These are phyloP conservation scores for Colletotrichum sp. DNA, from an alignment of 2,329 filamentous ascomycete genomes.

Conservation along the genomic window DNA sequence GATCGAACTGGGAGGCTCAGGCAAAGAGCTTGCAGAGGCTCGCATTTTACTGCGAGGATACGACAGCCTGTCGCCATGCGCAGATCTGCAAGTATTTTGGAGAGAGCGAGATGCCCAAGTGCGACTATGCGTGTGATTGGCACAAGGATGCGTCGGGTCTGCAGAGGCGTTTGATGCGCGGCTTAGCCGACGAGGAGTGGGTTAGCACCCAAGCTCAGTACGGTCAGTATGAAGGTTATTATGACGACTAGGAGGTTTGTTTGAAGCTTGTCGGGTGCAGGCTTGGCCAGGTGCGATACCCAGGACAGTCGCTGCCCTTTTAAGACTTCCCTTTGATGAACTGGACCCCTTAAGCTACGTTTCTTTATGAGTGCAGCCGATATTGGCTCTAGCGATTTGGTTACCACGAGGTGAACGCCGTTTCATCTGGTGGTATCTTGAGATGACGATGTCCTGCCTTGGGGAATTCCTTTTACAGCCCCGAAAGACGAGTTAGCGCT, in stretches of 20 bases:
- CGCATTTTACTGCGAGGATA: constrained; percentile 82
- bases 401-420: neutral
- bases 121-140: constrained; percentile 79
- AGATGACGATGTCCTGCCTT: neutral
- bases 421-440: neutral
- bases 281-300: neutral
- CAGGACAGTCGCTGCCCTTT: neutral
- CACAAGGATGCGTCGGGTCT: constrained; percentile 71
- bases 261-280: neutral
- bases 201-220: constrained; percentile 67
- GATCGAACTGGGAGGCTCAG: constrained; percentile 52
- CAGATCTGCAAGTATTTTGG: constrained; percentile 81
- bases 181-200: constrained; percentile 65
- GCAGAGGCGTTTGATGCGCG: constrained; percentile 59
- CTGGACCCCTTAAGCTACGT: neutral
- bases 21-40: constrained; percentile 70
- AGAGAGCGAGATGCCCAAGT: constrained; percentile 62
- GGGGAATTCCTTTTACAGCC: neutral
- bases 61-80: constrained; percentile 74
- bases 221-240: constrained; percentile 60
- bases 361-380: neutral
- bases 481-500: neutral
- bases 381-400: neutral
- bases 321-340: neutral
- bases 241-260: constrained; percentile 43